A percentile compares a stretch with the other conserved stretches of the same genome.
phyloP scores from a whole-genome alignment of 257 asterid genomes.

The Cruciata laevipes region DNA sequence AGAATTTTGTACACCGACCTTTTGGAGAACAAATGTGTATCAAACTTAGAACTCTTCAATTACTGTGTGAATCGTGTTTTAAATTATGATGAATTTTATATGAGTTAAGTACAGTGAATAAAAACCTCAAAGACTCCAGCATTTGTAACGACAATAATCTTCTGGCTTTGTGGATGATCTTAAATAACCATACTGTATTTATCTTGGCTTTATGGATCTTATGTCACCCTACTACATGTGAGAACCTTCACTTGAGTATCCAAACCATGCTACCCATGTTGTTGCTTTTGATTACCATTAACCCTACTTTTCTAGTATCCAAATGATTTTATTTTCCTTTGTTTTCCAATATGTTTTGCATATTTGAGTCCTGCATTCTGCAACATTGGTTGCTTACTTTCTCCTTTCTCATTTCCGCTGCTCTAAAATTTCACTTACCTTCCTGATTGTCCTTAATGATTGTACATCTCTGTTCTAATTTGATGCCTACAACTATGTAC shows the following conservation, averaged over 20 bases:
- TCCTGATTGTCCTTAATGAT: neutral
- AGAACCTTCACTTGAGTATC: neutral
- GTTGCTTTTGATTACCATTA: neutral
- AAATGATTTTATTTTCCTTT: neutral
- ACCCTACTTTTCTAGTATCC: neutral
- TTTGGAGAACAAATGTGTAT: too few species aligned
- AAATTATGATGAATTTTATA: too few species aligned
- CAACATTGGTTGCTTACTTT: neutral
- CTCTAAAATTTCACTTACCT: neutral
- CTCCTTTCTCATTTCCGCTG: neutral
- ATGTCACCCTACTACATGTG: too few species aligned
- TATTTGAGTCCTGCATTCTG: neutral
- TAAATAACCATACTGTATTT: too few species aligned
- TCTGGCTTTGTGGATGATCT: too few species aligned
- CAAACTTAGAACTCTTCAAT: too few species aligned
- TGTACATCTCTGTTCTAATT: neutral
- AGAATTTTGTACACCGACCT: too few species aligned
- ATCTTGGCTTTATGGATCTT: too few species aligned
- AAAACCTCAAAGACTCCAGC: too few species aligned
- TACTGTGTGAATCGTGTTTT: too few species aligned
- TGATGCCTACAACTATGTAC: neutral
- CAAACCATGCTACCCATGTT: neutral
- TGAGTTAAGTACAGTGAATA: too few species aligned
- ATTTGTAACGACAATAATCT: too few species aligned
- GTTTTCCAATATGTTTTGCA: neutral